Evolutionary conservation across 768 basidiomycete species (phyloP), one percentile per base, ranked within the genome.

Genomic region (Asterophora lycoperdoides): DNA sequence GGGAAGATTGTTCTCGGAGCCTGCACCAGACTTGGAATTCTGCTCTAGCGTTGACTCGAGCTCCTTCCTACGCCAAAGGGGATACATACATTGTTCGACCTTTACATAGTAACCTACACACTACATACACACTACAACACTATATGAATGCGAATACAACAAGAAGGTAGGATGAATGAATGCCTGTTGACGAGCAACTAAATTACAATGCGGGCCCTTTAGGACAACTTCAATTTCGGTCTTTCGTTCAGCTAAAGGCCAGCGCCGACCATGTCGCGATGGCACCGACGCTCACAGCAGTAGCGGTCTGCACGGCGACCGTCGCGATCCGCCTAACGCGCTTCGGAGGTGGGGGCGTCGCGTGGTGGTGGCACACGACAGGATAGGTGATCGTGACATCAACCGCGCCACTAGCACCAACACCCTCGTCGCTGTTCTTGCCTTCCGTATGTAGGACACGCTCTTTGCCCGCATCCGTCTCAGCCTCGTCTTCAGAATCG

Each of bases 181-280:
- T 18, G 17, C 19, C 20, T 7, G 1, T 15, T 2, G 26, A 28
- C 35, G 36, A 49, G 15, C 29, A 34, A 35, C 19, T 37, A 37
- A 40, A 36, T 41, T 44, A 39, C 41, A 44, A n/a, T n/a, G n/a
- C n/a, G n/a, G n/a, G 32, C 19, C 8, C 37, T 26, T 33, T 15
- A 20, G 7, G 17, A 18, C 19, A 8, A 14, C 47, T 29, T 41
- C 19, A 7, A 39, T 38, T 41, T 32, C 23, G 38, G 11, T 48
- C 46, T 19, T 29, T 20, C 36, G 18, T 54, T 74, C 58, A 84
- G 52, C 69, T 71, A 63, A 82, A 89, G 1, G 86, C 86, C 49
- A 89, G 64, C 19, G 83, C 84, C 14, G 81, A 78, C 86, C 86
- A 89, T 2, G 86, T 76, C 3, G 79, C 81, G 10, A 82, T 80